Base-by-base conservation (phyloP, 106 monocot genomes). In the Phalaenopsis equestris region DNA sequence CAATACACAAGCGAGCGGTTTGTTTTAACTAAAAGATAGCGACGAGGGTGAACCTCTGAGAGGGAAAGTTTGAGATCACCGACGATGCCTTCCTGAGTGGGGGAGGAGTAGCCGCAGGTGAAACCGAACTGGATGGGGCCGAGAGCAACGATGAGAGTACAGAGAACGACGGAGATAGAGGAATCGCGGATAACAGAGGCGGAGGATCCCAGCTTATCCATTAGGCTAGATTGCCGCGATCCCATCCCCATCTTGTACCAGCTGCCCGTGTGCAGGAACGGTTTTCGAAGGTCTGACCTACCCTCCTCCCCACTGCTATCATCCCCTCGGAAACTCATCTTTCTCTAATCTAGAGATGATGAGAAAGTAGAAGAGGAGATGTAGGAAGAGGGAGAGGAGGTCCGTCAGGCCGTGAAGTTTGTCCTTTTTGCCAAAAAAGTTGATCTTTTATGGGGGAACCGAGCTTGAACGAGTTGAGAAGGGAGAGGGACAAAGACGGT, bases 61-160 rank as follows among this genome's bases (percentile, higher is more conserved):
- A 97, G 56, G 36, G 92, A 80, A 81, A 97, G 92, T 56, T 79
- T 75, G 67, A 97, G 94, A 73, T 97, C 96, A 3, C 16, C 1
- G 45, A 94, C 90, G 80, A 97, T 88, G 75, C 73, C 88, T 42
- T 88, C 84, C 84, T 97, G 94, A 18, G 93, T 90, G 19, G 96
- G 96, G 42, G 94, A 97, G 15, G 92, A 94, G 86, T 84, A 97
- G 2, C 96, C 96, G 43, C 92, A 87, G 42, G 96, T 97, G 90
- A 94, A 97, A 8, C 96, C 96, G 79, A 94, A 97, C 82, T 97
- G 96, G 85, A 97, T 97, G 17, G 96, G 94, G 21, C 96, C 96
- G 83, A 97, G 93, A 38, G 94, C 94, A 74, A 92, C 94, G 89
- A 97, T 92, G 79, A 97, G 85, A 10, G 92, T 92, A 82, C 96